Percentiles rank a stretch among this genome's conserved stretches.
Conservation (phyloP, 306 rosid species). For the Cucurbita maxima region DNA sequence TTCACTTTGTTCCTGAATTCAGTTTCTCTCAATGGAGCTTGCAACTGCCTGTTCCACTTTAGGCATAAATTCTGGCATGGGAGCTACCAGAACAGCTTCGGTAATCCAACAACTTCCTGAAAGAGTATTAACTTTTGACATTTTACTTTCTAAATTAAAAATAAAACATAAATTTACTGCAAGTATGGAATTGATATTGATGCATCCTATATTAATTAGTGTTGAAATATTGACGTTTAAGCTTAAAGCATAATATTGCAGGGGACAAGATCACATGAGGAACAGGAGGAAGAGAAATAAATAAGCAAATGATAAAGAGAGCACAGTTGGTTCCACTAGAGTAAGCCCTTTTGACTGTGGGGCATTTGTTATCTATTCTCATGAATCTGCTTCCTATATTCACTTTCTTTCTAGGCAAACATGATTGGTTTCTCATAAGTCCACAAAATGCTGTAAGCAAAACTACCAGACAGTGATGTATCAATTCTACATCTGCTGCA, state of each 20-base stretch:
- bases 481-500: neutral
- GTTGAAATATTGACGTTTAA: neutral
- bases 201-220: neutral
- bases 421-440: neutral
- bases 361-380: neutral
- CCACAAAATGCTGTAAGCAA: neutral
- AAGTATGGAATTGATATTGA: neutral
- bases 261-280: conserved; percentile 14
- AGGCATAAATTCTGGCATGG: conserved; percentile 1
- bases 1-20: neutral
- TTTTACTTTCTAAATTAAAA: neutral
- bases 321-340: conserved; percentile 3
- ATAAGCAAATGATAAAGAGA: conserved; percentile 10
- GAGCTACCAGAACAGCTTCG: conserved; percentile 1
- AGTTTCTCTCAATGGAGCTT: conserved; percentile 30
- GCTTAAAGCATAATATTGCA: conserved; percentile 6
- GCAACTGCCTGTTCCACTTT: conserved; percentile 17
- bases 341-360: conserved; percentile 5
- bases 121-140: neutral
- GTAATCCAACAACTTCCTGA: conserved; percentile 2
- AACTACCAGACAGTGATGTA: neutral
- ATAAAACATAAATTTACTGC: neutral
- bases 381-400: neutral
- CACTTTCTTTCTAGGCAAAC: neutral
- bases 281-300: conserved; percentile 8